Conservation (phyloP, 768 basidiomycete species). For the Phaeolepiota aurea region DNA sequence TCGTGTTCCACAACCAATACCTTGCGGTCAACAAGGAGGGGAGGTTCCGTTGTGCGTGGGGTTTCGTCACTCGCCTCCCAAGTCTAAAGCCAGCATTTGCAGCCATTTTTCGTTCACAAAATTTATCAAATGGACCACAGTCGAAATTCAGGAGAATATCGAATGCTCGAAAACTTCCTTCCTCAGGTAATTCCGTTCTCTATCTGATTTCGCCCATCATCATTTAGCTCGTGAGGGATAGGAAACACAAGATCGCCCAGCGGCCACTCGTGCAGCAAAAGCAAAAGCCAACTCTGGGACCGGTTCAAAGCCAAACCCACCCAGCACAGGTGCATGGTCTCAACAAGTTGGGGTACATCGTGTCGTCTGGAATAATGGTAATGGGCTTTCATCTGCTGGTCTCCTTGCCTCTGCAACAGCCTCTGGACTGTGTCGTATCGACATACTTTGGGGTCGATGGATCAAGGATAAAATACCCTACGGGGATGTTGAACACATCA, state of each 20-base stretch:
- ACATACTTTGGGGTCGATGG: slow-evolving; percentile 75
- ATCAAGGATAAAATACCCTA: slow-evolving; percentile 60
- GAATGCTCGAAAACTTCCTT: slow-evolving; percentile 84
- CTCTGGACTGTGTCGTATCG: slow-evolving; percentile 80
- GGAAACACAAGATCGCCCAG: slow-evolving; percentile 43
- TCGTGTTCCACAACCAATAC: slow-evolving; percentile 67
- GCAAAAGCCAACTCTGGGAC: slow-evolving; percentile 24
- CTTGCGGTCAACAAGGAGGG: slow-evolving; percentile 57
- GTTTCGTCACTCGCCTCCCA: slow-evolving; percentile 1
- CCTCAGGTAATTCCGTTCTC: slow-evolving; percentile 46
- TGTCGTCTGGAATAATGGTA: slow-evolving; percentile 74
- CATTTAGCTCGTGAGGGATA: slow-evolving; percentile 14
- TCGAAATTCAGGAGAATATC: slow-evolving; percentile 60
- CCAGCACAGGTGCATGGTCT: slow-evolving; percentile 66
- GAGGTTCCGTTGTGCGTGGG: slow-evolving; percentile 59
- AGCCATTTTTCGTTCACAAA: slow-evolving; percentile 75
- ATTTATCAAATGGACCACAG: slow-evolving; percentile 88
- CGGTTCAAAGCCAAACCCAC: slow-evolving; percentile 15
- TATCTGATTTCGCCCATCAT: slow-evolving; percentile 3
- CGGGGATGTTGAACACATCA: slow-evolving; percentile 48
- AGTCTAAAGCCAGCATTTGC: neutral
- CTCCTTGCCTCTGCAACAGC: slow-evolving; percentile 76
- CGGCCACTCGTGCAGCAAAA: slow-evolving; percentile 28
- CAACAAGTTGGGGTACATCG: slow-evolving; percentile 70
- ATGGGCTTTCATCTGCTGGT: slow-evolving; percentile 50